Base-by-base conservation (phyloP, 2,329 filamentous ascomycete genomes). In the Ophiostoma sp. region DNA sequence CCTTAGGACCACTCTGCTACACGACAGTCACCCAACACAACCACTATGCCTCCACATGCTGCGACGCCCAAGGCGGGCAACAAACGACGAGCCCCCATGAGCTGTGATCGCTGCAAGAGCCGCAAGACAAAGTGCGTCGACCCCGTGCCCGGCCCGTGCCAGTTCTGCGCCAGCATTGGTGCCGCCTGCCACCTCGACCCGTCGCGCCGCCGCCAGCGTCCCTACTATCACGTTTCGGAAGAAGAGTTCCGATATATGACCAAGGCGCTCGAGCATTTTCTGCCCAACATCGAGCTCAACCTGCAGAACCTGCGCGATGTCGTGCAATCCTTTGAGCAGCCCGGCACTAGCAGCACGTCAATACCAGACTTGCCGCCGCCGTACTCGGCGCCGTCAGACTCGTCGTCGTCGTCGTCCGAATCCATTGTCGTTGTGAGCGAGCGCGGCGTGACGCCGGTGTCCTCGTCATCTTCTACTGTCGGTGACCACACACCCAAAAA, bases 161-260 rank as follows among this genome's bases (percentile, higher is more conserved):
- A 74, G 41, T 74, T 74, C 49, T 75, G 74, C 47, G 72, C 72
- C 52, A 75, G 73, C 69, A 75, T 75, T 60, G 69, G 71, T 38
- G 73, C 74, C 14, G 60, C 66, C 14, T 75, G 74, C 68, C 73
- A 73, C 49, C 70, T 75, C 18, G 74, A 75, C 66, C 71, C 74
- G 2, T 74, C 74, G 6, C 72, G 74, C n/a, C 70, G 74, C 6
- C 69, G 74, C n/a, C 74, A 75, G 69, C 71, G 74, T 7, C 74
- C 74, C 0, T 75, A 75, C 67, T 75, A 75, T 62, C 74, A 75
- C 63, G 74, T 75, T 41, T 75, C 74, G 0, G 74, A 75, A 64
- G 73, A 75, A 60, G 73, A 75, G 67, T 75, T 74, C 62, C 73
- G 74, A 14, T 75, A 74, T 60, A 75, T 75, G 74, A 73, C 73